A percentile compares a stretch with the other conserved stretches of the same genome.
phyloP scores from a whole-genome alignment of 176 grass and related monocot genomes.

The Eleusine indica region DNA sequence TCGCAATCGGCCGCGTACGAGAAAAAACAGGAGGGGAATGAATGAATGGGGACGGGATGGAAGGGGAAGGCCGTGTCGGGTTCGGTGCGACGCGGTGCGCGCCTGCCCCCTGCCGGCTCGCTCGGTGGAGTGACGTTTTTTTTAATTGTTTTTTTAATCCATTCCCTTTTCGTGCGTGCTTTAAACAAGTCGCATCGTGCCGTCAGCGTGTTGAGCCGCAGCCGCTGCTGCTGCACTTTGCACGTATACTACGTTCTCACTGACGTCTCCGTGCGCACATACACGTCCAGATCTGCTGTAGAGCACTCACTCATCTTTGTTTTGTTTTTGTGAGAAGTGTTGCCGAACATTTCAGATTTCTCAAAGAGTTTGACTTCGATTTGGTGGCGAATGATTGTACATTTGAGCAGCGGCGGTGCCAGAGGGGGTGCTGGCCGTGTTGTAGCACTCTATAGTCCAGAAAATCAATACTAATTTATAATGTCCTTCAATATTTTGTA shows the following conservation, averaged over 20 bases:
- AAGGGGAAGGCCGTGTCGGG: slow-evolving; percentile 17
- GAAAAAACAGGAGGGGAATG: slow-evolving; percentile 25
- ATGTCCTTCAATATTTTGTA: too few relatives aligned
- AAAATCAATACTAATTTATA: too few relatives aligned
- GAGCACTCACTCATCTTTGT: not conserved
- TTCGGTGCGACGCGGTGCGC: slow-evolving; percentile 31
- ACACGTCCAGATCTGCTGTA: not conserved
- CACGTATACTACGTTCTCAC: not conserved
- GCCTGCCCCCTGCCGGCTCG: not conserved
- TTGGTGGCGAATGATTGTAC: not conserved
- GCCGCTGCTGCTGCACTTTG: not conserved
- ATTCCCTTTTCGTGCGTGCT: not conserved
- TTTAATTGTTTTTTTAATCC: not conserved
- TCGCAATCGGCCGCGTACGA: slow-evolving; percentile 54
- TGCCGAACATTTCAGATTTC: not conserved
- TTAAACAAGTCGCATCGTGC: not conserved
- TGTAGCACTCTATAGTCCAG: too few relatives aligned
- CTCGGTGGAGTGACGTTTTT: not conserved
- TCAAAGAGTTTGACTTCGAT: not conserved
- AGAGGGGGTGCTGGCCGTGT: too few relatives aligned
- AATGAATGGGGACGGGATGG: slow-evolving; percentile 1
- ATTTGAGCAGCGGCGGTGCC: not conserved
- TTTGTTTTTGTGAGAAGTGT: too few relatives aligned
- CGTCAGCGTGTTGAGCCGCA: slow-evolving; percentile 11
- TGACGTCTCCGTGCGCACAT: not conserved